These are phyloP conservation scores for Phylloporus rhodoxanthus DNA, from an alignment of 768 basidiomycete species.

Conservation along the genomic window DNA sequence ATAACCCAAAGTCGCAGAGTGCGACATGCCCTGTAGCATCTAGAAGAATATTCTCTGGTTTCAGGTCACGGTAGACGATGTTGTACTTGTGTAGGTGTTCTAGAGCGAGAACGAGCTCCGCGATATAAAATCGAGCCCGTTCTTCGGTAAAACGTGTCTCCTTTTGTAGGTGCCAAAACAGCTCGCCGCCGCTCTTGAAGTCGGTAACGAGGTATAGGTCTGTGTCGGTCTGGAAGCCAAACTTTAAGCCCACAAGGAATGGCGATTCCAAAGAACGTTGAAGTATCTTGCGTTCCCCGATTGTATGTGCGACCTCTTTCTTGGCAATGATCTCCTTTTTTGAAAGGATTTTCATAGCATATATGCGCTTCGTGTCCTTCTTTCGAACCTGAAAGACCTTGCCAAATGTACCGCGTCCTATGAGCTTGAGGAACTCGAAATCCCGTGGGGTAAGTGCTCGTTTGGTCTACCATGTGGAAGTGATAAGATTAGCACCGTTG, in stretches of 20 bases:
- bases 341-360: slow-evolving; percentile 98
- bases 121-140: slow-evolving; percentile 91
- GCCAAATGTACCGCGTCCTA: slow-evolving; percentile 96
- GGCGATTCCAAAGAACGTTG: slow-evolving; percentile 90
- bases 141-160: slow-evolving; percentile 94
- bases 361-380: slow-evolving; percentile 95
- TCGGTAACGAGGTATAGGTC: slow-evolving; percentile 97
- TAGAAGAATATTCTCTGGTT: slow-evolving; percentile 97
- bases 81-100: slow-evolving; percentile 98
- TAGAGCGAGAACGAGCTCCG: slow-evolving; percentile 89
- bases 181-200: slow-evolving; percentile 96
- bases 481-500: slow-evolving; percentile 13
- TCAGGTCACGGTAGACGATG: slow-evolving; percentile 93
- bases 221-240: slow-evolving; percentile 93
- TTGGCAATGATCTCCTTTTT: slow-evolving; percentile 99
- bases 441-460: slow-evolving; percentile 87
- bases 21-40: slow-evolving; percentile 99
- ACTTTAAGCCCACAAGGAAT: slow-evolving; percentile 97
- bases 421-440: slow-evolving; percentile 98
- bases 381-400: slow-evolving; percentile 99
- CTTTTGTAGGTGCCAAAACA: slow-evolving; percentile 97
- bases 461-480: slow-evolving; percentile 54
- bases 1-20: slow-evolving; percentile 96
- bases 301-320: slow-evolving; percentile 99
- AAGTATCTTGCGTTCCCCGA: slow-evolving; percentile 97